Percentiles rank a stretch among this genome's conserved stretches.
phyloP scores from a whole-genome alignment of 176 grass and related monocot species.

The Carex littledalei region DNA sequence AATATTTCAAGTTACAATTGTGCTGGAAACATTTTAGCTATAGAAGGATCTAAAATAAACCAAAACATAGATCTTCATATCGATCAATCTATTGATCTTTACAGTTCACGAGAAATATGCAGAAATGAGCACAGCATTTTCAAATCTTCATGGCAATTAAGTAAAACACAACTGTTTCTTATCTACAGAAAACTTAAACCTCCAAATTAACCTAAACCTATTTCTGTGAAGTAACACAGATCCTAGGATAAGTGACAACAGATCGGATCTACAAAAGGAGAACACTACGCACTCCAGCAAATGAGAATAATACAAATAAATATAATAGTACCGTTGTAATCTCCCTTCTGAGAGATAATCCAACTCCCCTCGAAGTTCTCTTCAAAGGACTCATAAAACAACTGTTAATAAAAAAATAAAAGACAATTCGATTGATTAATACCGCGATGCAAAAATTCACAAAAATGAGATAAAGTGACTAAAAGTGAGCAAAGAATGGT shows the following conservation, averaged over 20 bases:
- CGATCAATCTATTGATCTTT: not conserved
- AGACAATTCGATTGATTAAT: not conserved
- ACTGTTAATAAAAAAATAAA: slow-evolving; percentile 29
- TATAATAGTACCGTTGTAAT: slow-evolving; percentile 57
- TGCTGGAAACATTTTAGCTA: not conserved
- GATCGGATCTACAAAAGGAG: slow-evolving; percentile 13
- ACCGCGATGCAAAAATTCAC: not conserved
- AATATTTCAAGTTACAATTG: not conserved
- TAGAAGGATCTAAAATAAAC: not conserved
- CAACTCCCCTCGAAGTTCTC: slow-evolving; percentile 73
- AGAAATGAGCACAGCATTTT: not conserved
- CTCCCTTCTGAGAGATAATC: slow-evolving; percentile 62
- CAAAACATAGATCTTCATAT: not conserved
- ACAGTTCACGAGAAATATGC: not conserved
- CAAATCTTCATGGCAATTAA: not conserved
- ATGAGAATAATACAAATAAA: not conserved
- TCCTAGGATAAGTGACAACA: not conserved
- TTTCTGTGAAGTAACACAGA: not conserved
- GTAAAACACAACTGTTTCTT: not conserved
- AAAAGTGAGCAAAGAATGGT: not conserved
- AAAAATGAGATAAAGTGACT: not conserved
- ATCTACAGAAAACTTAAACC: not conserved
- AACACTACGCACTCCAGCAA: not conserved
- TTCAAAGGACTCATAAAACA: slow-evolving; percentile 86
- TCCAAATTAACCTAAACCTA: not conserved